These are phyloP conservation scores for Lycium ferocissimum DNA, from an alignment of 257 asterid genomes.

Conservation along the genomic window DNA sequence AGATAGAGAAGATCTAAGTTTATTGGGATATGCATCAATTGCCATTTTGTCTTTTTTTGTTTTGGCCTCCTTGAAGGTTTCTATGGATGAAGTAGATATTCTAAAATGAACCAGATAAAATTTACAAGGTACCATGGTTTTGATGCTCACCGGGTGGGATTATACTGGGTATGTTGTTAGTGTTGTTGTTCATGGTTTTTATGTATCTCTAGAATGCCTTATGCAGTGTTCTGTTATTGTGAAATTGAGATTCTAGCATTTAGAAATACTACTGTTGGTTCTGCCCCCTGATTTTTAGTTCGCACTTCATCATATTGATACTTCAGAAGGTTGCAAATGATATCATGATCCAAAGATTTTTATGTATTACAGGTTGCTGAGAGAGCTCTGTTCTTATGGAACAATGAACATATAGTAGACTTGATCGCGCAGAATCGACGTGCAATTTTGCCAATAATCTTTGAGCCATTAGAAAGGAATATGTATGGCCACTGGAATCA, in stretches of 20 bases:
- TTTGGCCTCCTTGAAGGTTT: neutral
- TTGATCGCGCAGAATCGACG: conserved; percentile 78
- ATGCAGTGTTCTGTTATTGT: conserved; percentile 9
- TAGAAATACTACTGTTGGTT: neutral
- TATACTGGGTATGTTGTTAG: too few species aligned
- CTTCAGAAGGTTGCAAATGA: conserved; percentile 25
- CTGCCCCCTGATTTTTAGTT: neutral
- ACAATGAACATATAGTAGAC: conserved; percentile 83
- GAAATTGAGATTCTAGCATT: neutral
- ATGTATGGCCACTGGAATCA: conserved; percentile 85
- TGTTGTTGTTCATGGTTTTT: neutral
- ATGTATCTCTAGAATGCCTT: conserved; percentile 1
- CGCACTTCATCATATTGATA: neutral
- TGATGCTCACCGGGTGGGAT: too few species aligned
- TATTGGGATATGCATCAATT: neutral
- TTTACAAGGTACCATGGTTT: neutral
- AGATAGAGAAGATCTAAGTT: neutral
- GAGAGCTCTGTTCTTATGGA: conserved; percentile 94
- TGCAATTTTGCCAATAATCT: conserved; percentile 75
- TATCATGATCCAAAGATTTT: neutral
- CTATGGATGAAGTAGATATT: neutral
- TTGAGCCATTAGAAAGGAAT: conserved; percentile 75
- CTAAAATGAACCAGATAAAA: conserved; percentile 14
- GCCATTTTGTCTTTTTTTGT: neutral
- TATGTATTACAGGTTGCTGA: conserved; percentile 78